Evolutionary conservation across 345 rosid genomes (phyloP), one percentile per base, ranked within the genome.

Genomic region (Syzygium oleosum): DNA sequence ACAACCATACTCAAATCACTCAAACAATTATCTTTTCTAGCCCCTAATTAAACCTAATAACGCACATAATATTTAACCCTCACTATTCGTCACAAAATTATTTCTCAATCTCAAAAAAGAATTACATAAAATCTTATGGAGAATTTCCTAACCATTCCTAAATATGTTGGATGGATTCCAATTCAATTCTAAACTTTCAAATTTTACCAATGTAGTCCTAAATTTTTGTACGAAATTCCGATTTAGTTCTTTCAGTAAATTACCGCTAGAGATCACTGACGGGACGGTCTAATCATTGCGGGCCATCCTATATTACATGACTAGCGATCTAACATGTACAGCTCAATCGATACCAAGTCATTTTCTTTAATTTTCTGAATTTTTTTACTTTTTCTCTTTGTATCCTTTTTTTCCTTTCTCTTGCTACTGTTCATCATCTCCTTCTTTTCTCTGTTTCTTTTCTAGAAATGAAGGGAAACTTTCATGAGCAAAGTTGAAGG

Each of bases 221-320:
- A 59, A 59, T 59, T 59, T 59, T 5, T 25, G 1, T 5, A 11
- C 6, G 2, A 59, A 13, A 5, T 13, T 61, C 9, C 9, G 2
- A n/a, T n/a, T n/a, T 61, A 61, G 14, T n/a, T 13, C 8, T 61
- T 61, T 0, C 13, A 7, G 9, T 7, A 4, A n/a, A 61, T 61
- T 61, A 4, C 13, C 1, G 0, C 0, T 1, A 0, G 13, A 61
- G n/a, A 61, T 61, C 0, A 0, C 19, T 61, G 7, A 61, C 4
- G 2, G 14, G 38, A 7, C 7, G 4, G 13, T n/a, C n/a, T 13
- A 17, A 13, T 61, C 3, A 61, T 61, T 61, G 0, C 9, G 4
- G 0, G 6, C 38, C 29, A 1, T 61, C 4, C 34, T n/a, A 61
- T 0, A 1, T 13, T 9, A 61, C 13, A 61, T 5, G 9, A n/a